Evolutionary conservation across 2,329 filamentous ascomycete species (phyloP), one percentile per base, ranked within the genome.

Genomic region (Penicillium psychrosexuale): DNA sequence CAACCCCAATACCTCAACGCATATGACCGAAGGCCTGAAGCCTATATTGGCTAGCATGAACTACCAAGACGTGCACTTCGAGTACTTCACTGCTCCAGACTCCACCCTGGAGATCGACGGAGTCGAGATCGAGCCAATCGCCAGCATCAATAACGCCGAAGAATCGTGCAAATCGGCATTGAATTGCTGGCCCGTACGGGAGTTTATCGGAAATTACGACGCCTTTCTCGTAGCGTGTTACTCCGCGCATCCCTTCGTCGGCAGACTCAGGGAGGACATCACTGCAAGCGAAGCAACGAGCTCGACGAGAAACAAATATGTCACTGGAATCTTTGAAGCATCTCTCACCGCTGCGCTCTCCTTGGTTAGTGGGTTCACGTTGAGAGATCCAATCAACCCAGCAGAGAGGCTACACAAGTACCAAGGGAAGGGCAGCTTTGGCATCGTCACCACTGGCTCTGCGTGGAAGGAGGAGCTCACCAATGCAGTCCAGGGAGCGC

Each of bases 201-300:
- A 75, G 27, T 56, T 75, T 13, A 51, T 72, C 15, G 34, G 69
- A 34, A 27, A 70, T 58, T 58, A 90, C 70, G 86, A 94, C 67
- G 91, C 82, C n/a, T 86, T 95, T 58, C 80, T 97, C 0, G 82
- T 97, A 2, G 91, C 91, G 19, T 97, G 93, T 75, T 97, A 90
- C 76, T 94, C 89, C 56, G 84, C 88, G 1, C 91, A 97, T 67
- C 85, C 88, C 0, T 81, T 97, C 0, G 89, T 96, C 0, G 71
- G 78, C 0, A 72, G 80, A 46, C 75, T 96, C 11, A 79, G 79
- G 56, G 60, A 74, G n/a, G 66, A 76, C 13, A 72, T 77, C 43
- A 47, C 47, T n/a, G 61, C 61, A n/a, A 38, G 59, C 1, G 65
- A 70, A 47, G 49, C 60, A 24, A 40, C 54, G 22, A 42, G 53